phyloP scores from a whole-genome alignment of 1,284 basidiomycete genomes.

The Tylopilus microsporus region DNA sequence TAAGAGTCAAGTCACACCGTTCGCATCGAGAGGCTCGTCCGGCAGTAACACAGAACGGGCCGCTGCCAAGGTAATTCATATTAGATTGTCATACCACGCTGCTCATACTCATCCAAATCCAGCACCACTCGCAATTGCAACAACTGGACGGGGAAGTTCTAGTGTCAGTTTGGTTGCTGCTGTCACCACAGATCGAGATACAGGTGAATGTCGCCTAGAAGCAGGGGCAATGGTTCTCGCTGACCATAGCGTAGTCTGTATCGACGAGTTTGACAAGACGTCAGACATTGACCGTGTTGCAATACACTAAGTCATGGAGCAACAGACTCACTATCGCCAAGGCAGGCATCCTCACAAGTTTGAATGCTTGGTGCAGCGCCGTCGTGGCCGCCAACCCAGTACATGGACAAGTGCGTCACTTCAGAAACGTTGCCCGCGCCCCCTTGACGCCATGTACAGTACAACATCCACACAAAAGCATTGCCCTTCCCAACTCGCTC shows the following conservation, averaged over 20 bases:
- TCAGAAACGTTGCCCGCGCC: not conserved
- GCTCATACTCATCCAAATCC: slow-evolving; percentile 20
- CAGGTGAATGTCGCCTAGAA: slow-evolving; percentile 48
- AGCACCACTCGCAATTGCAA: slow-evolving; percentile 22
- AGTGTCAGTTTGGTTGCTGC: too few species aligned
- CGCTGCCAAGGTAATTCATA: slow-evolving; percentile 25
- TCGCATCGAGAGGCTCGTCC: slow-evolving; percentile 30
- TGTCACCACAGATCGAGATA: too few species aligned
- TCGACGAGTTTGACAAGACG: slow-evolving; percentile 99
- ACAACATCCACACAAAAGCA: slow-evolving; percentile 98
- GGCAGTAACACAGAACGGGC: slow-evolving; percentile 31
- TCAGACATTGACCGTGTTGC: slow-evolving; percentile 98
- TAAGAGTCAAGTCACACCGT: slow-evolving; percentile 33
- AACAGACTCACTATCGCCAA: slow-evolving; percentile 99
- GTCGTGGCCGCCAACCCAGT: slow-evolving; percentile 99
- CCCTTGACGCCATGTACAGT: slow-evolving; percentile 48
- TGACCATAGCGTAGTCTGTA: slow-evolving; percentile 98
- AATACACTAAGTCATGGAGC: slow-evolving; percentile 99
- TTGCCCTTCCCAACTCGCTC: slow-evolving; percentile 95
- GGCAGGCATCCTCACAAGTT: slow-evolving; percentile 96
- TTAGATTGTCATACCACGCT: slow-evolving; percentile 8
- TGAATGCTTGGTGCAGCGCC: slow-evolving; percentile 97
- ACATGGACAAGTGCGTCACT: slow-evolving; percentile 79
- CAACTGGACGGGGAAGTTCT: too few species aligned
- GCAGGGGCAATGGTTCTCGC: slow-evolving; percentile 99